phyloP scores from a whole-genome alignment of 768 basidiomycete genomes.

The Termitomyces sp. region DNA sequence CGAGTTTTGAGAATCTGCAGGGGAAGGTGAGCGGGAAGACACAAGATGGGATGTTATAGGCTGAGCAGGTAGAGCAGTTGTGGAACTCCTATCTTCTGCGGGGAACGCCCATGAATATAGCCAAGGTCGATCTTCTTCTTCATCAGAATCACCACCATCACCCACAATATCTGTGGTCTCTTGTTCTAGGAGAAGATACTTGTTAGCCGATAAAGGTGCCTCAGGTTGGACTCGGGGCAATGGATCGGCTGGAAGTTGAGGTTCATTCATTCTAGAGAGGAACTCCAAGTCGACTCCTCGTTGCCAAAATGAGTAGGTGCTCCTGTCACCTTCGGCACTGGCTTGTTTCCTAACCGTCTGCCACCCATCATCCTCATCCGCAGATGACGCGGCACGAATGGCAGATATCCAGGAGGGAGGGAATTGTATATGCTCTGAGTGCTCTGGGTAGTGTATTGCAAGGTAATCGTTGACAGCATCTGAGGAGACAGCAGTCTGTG shows the following conservation, averaged over 20 bases:
- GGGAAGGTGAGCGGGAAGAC: background rate
- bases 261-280: conserved; percentile 19
- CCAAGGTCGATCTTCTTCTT: background rate
- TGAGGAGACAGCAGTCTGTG: conserved; percentile 27
- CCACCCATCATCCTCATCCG: conserved; percentile 26
- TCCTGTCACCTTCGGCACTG: conserved; percentile 18
- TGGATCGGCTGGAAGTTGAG: background rate
- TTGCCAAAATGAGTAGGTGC: conserved; percentile 50
- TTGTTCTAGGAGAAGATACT: conserved; percentile 1
- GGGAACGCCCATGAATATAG: background rate
- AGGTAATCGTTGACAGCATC: conserved; percentile 38
- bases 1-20: background rate
- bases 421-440: conserved; percentile 31
- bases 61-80: background rate
- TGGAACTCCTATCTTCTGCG: background rate
- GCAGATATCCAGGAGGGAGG: conserved; percentile 48
- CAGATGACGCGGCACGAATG: conserved; percentile 4
- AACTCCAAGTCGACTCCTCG: conserved; percentile 43
- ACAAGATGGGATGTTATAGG: background rate
- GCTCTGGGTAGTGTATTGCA: conserved; percentile 40
- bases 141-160: conserved; percentile 3
- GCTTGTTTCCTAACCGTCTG: conserved; percentile 22
- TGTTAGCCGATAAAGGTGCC: background rate
- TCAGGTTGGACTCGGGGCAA: background rate
- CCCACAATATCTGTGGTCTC: background rate